phyloP scores from a whole-genome alignment of 2,329 filamentous ascomycete species.

The Sporothrix schenckii region DNA sequence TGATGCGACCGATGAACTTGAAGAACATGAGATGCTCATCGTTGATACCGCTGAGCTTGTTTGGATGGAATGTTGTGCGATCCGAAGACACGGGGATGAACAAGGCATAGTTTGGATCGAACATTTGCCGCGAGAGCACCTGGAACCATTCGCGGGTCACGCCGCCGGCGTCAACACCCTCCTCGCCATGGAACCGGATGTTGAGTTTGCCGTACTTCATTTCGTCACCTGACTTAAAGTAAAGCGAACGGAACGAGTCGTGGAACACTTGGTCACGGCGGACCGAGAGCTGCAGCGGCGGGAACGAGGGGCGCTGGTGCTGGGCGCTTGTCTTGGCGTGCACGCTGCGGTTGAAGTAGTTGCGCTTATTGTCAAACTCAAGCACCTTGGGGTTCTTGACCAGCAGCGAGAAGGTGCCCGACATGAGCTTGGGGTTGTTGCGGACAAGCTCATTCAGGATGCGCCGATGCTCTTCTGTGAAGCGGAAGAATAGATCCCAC shows the following conservation, averaged over 20 bases:
- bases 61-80: constrained; percentile 97
- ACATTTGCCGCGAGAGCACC: constrained; percentile 96
- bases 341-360: constrained; percentile 94
- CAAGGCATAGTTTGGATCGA: constrained; percentile 94
- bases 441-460: constrained; percentile 97
- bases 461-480: constrained; percentile 96
- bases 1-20: constrained; percentile 98
- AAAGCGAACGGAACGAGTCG: constrained; percentile 96
- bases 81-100: constrained; percentile 97
- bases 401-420: constrained; percentile 90
- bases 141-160: constrained; percentile 99
- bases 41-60: constrained; percentile 90
- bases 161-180: constrained; percentile 95
- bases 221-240: constrained; percentile 94
- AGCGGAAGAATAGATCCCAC: constrained; percentile 83
- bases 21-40: constrained; percentile 96
- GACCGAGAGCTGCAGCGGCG: constrained; percentile 80
- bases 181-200: constrained; percentile 95
- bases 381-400: constrained; percentile 99
- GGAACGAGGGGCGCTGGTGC: constrained; percentile 66
- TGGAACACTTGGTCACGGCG: constrained; percentile 95
- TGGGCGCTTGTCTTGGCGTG: constrained; percentile 64
- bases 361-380: constrained; percentile 99
- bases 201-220: constrained; percentile 99
- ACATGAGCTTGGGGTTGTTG: constrained; percentile 97